These are phyloP conservation scores for Brasenia schreberi DNA, from an alignment of 164 flowering plant genomes.

Conservation along the genomic window DNA sequence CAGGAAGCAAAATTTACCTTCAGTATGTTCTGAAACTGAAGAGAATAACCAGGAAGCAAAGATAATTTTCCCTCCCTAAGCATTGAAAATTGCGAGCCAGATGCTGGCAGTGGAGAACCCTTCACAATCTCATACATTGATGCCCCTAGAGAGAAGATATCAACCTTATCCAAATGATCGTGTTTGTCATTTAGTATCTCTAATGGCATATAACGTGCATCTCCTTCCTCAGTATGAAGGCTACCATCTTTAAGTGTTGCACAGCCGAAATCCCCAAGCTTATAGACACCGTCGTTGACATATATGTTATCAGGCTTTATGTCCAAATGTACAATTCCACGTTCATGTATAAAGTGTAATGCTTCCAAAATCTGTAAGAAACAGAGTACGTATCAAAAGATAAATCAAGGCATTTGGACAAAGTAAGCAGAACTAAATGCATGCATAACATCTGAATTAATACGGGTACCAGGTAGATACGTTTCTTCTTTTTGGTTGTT, in stretches of 20 bases:
- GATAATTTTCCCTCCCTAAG: slow-evolving; percentile 71
- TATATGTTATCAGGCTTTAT: slow-evolving; percentile 93
- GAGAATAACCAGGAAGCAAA: slow-evolving; percentile 78
- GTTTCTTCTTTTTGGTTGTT: neutral
- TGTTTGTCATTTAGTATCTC: slow-evolving; percentile 80
- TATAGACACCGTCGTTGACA: slow-evolving; percentile 69
- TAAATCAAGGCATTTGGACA: no score
- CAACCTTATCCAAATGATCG: slow-evolving; percentile 84
- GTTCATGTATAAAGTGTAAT: slow-evolving; percentile 63
- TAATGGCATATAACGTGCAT: slow-evolving; percentile 93
- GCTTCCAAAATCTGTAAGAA: slow-evolving; percentile 63
- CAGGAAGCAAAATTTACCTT: slow-evolving; percentile 36
- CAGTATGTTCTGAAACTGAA: slow-evolving; percentile 74
- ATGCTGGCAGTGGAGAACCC: slow-evolving; percentile 63
- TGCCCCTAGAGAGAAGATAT: slow-evolving; percentile 82
- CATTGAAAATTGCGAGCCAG: slow-evolving; percentile 49
- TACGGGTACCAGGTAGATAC: no score
- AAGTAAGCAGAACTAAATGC: no score
- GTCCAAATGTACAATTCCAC: slow-evolving; percentile 79
- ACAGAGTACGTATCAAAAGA: no score
- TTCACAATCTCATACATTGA: slow-evolving; percentile 65
- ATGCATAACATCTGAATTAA: no score
- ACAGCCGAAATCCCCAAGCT: slow-evolving; percentile 98
- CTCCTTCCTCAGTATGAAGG: slow-evolving; percentile 90
- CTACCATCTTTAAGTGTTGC: slow-evolving; percentile 64